Evolutionary conservation across 1,139 yeast species (phyloP).

Genomic region (Trichomonascaceae sp.): DNA sequence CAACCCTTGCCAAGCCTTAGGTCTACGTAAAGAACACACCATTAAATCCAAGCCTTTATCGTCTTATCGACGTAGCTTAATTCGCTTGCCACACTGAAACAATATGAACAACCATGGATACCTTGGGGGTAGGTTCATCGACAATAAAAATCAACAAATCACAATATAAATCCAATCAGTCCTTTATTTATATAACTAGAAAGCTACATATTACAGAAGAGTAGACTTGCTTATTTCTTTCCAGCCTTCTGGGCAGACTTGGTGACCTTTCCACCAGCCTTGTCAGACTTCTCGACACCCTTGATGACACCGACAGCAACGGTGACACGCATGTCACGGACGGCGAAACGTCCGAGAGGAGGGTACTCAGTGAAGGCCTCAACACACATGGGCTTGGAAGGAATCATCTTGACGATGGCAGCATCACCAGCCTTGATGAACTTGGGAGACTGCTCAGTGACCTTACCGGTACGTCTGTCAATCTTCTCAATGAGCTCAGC

Average conservation of each 20-base stretch:
- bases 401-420: slow-evolving; percentile 81
- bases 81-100: too few relatives aligned
- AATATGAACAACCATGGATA: too few relatives aligned
- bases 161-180: too few relatives aligned
- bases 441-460: slow-evolving; percentile 70
- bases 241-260: slow-evolving; percentile 99
- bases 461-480: slow-evolving; percentile 92
- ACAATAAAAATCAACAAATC: too few relatives aligned
- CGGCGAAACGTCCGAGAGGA: slow-evolving; percentile 98
- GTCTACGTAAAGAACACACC: too few relatives aligned
- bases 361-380: slow-evolving; percentile 96
- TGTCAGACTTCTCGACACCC: slow-evolving; percentile 91
- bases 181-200: too few relatives aligned
- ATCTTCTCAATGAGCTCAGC: slow-evolving; percentile 75
- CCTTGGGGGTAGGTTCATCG: too few relatives aligned
- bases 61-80: too few relatives aligned
- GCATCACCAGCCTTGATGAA: slow-evolving; percentile 90
- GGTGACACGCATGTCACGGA: slow-evolving; percentile 99
- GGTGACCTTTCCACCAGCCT: slow-evolving; percentile 92
- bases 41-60: too few relatives aligned
- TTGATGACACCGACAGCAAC: slow-evolving; percentile 99
- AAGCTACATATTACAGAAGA: too few relatives aligned
- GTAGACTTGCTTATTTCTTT: slow-evolving; percentile 90
- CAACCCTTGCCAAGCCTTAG: too few relatives aligned
- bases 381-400: slow-evolving; percentile 96